These are phyloP conservation scores for Verticillium zaregamsianum DNA, from an alignment of 2,329 filamentous ascomycete genomes.

Conservation along the genomic window DNA sequence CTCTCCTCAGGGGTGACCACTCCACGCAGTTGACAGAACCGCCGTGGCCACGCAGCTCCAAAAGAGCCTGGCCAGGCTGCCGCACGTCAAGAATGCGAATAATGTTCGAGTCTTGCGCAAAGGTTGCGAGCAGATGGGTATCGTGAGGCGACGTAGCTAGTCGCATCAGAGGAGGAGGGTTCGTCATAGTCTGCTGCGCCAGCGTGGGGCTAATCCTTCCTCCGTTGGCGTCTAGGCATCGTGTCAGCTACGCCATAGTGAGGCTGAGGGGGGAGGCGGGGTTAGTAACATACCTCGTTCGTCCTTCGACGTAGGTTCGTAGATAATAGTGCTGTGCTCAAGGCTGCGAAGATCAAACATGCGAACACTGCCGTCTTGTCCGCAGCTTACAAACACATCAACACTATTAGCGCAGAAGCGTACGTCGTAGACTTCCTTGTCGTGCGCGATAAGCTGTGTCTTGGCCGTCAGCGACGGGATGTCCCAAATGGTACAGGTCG, in stretches of 20 bases:
- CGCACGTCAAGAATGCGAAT: conserved; percentile 95
- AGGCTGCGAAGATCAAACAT: conserved; percentile 98
- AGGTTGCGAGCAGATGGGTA: conserved; percentile 92
- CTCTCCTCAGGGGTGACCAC: conserved; percentile 85
- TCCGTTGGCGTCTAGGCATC: conserved; percentile 45
- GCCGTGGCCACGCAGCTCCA: conserved; percentile 87
- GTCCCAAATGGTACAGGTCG: conserved; percentile 99
- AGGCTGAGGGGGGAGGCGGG: neutral
- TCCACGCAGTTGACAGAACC: conserved; percentile 88
- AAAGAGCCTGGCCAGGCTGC: conserved; percentile 89
- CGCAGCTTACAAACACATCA: conserved; percentile 98
- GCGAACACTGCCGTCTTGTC: conserved; percentile 92
- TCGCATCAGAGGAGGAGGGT: conserved; percentile 72
- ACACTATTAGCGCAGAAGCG: conserved; percentile 96
- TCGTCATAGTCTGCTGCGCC: conserved; percentile 71
- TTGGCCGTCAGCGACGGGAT: conserved; percentile 97
- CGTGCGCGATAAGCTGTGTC: conserved; percentile 95
- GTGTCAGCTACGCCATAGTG: neutral
- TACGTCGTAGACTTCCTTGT: conserved; percentile 98
- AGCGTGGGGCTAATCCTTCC: conserved; percentile 69
- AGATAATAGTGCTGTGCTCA: conserved; percentile 98
- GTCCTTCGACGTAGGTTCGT: conserved; percentile 89
- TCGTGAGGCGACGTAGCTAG: conserved; percentile 92
- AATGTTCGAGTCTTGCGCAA: conserved; percentile 86
- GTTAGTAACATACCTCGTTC: conserved; percentile 52